Evolutionary conservation across 306 rosid genomes (phyloP).

Genomic region (Quercus agrifolia): DNA sequence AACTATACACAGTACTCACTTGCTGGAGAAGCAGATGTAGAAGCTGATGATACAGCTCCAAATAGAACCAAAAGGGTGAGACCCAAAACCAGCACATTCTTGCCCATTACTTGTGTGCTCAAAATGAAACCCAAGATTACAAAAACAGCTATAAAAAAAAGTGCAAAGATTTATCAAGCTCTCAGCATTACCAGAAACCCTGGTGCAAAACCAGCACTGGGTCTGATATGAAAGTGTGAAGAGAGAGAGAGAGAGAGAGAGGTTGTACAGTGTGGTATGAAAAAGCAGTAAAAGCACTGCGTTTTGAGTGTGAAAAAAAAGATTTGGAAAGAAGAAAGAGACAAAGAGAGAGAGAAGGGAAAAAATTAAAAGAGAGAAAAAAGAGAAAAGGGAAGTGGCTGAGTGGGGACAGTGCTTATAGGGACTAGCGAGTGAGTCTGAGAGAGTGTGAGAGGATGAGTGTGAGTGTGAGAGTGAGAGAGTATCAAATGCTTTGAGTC

Average conservation of each 20-base stretch:
- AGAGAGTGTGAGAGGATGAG: not conserved
- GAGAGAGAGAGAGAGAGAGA: not conserved
- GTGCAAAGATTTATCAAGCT: slow-evolving; percentile 16
- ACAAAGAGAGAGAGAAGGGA: slow-evolving; percentile 23
- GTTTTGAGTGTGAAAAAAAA: slow-evolving; percentile 29
- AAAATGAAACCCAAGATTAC: slow-evolving; percentile 12
- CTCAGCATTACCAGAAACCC: slow-evolving; percentile 49
- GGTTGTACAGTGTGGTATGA: not conserved
- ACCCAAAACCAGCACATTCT: slow-evolving; percentile 26
- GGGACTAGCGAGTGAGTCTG: not conserved
- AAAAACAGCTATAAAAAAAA: not conserved
- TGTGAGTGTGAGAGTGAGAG: too few species aligned
- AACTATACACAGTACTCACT: slow-evolving; percentile 44
- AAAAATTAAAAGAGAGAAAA: not conserved
- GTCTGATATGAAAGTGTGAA: not conserved
- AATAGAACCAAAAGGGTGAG: slow-evolving; percentile 43
- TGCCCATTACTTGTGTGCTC: slow-evolving; percentile 42
- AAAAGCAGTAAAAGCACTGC: slow-evolving; percentile 19
- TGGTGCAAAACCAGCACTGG: slow-evolving; percentile 26
- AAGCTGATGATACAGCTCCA: slow-evolving; percentile 46
- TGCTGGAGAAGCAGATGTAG: slow-evolving; percentile 52
- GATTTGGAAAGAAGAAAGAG: slow-evolving; percentile 11
- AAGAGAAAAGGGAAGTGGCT: not conserved
- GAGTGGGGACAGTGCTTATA: slow-evolving; percentile 25
- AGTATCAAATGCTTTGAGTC: too few species aligned